Base-by-base conservation (phyloP, 805 yeast genomes). In the Saccharomycopsis sp. region DNA sequence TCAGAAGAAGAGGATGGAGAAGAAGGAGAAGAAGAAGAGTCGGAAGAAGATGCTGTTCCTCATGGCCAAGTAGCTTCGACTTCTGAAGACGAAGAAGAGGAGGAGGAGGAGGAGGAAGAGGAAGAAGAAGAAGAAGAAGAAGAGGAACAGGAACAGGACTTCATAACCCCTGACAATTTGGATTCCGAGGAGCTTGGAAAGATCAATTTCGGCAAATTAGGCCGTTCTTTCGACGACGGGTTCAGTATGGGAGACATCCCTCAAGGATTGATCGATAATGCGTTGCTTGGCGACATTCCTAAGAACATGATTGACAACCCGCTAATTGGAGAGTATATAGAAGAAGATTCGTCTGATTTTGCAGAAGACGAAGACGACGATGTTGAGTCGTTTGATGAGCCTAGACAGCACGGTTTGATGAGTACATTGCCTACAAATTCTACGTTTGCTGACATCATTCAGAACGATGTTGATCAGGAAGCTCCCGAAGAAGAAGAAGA, bases 351-450 rank as follows among this genome's bases (percentile, higher is more conserved):
- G 17, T 34, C 47, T 34, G 64, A 62, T 5, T 50, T 54, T 12
- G 52, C 17, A 20, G 56, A 59, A 22, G 61, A 65, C 7, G 64
- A 61, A 50, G 58, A 55, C 12, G 56, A 51, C 3, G 63, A 61
- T 38, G 59, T 58, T 20, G 59, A 51, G 22, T 56, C 59, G n/a
- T 61, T 61, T 56, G 63, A 61, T 49, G 63, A 61, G 47, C 63
- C 63, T 9, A 58, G 56, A 42, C 63, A 61, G 50, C 63, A 61
- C 42, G 63, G 62, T 5, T 41, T 61, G 2, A 61, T 61, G 63
- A 61, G 63, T 29, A 58, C 63, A 14, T 55, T 61, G 35, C 63
- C 63, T 7, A 58, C 63, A 8, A 47, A 56, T 14, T 61, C 63
- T 3, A 61, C 62, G 38, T 53, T 61, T 23, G 63, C 20, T 3